Evolutionary conservation across 768 basidiomycete species (phyloP), one percentile per base, ranked within the genome.

Genomic region (Amanita brunnescens): DNA sequence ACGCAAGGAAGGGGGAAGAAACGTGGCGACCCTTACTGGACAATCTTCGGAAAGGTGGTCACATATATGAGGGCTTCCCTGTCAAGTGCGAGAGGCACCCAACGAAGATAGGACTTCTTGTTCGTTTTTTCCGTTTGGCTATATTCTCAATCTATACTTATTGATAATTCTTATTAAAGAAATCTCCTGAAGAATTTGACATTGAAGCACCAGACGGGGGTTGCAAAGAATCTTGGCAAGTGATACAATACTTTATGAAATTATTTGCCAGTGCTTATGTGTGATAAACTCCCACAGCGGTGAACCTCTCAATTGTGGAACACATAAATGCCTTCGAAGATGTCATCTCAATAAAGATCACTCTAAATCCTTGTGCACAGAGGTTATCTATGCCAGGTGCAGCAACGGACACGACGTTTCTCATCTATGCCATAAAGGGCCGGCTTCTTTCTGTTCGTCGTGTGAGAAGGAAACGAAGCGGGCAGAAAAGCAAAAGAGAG

Each of bases 51-150:
- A 45, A 60, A 2, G 68, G 67, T 0, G 65, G 69, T 0, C 70
- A 84, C 52, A 58, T 85, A 4, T 81, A 78, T 50, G 64, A 74
- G 18, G 85, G 85, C 0, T 67, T 87, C 24, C 85, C 85, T 6
- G 64, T 77, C 32, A 63, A 63, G 56, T 87, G 85, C 56, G 71
- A 80, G 48, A 70, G 73, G 1, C 85, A 87, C 61, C 73, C 74
- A 0, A 61, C 66, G 51, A 64, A 60, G 1, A 71, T 56, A 0
- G 65, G 64, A 0, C 24, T 75, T 30, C 59, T 85, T 14, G 65
- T 62, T 39, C 42, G 57, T 3, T 30, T 8, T 16, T 26, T 9
- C 18, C 18, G 26, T 29, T 29, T 29, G 3, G 26, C 26, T 37
- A 18, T 10, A 12, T n/a, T 16, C 23, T 14, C 14, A 7, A 26